Evolutionary conservation across 352 stramenopile species (phyloP).

Genomic region (Globisporangium radiosum): DNA sequence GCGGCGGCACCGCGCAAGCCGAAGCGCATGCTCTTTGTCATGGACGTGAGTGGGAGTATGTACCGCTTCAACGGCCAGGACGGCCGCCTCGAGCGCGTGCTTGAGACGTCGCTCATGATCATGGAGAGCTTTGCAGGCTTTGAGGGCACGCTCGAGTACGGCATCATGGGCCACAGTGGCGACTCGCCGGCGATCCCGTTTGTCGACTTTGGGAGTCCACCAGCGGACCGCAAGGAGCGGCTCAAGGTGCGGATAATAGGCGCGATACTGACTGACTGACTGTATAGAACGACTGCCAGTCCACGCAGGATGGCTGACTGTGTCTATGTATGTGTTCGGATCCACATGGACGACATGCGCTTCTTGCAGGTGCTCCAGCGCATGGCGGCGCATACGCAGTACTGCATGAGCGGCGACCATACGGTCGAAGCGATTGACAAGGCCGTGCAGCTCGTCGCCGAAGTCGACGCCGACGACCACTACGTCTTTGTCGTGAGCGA

Average conservation of each 20-base stretch:
- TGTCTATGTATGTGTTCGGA: too few species aligned
- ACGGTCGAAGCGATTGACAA: constrained; percentile 90
- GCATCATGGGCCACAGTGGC: constrained; percentile 91
- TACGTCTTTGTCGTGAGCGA: constrained; percentile 94
- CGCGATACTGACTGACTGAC: too few species aligned
- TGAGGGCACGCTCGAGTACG: constrained; percentile 87
- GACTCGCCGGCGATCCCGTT: constrained; percentile 86
- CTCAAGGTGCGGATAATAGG: background rate
- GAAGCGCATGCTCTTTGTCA: constrained; percentile 88
- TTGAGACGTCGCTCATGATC: constrained; percentile 94
- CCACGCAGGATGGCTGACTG: too few species aligned
- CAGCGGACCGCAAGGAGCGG: constrained; percentile 81
- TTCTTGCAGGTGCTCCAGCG: constrained; percentile 84
- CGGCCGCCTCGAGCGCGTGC: constrained; percentile 85
- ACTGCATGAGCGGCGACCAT: constrained; percentile 90
- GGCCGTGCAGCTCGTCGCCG: constrained; percentile 63
- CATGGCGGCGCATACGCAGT: constrained; percentile 94
- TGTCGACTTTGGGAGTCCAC: constrained; percentile 82
- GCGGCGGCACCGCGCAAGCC: constrained; percentile 27
- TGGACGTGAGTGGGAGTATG: constrained; percentile 91
- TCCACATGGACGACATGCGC: too few species aligned
- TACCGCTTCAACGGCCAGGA: constrained; percentile 94
- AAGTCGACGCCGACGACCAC: constrained; percentile 62
- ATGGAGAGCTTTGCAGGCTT: constrained; percentile 93
- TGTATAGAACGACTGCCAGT: too few species aligned